These are phyloP conservation scores for Leucaena leucocephala DNA, from an alignment of 306 rosid genomes.

Conservation along the genomic window DNA sequence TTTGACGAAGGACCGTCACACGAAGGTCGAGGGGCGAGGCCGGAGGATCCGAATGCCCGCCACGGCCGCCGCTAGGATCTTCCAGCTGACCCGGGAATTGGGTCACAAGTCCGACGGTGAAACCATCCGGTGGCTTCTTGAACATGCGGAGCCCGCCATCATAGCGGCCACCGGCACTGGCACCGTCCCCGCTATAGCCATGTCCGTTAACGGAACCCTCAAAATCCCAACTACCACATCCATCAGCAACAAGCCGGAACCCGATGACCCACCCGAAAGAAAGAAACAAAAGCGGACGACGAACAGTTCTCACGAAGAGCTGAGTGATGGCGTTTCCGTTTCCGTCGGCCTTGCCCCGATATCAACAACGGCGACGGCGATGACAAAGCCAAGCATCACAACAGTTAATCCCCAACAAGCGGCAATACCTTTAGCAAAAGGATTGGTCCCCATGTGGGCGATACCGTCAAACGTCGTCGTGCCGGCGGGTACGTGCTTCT, in stretches of 20 bases:
- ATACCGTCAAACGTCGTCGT: conserved; percentile 30
- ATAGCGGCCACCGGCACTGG: conserved; percentile 88
- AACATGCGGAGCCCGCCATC: conserved; percentile 79
- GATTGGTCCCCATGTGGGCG: conserved; percentile 60
- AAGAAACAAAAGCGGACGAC: conserved; percentile 62
- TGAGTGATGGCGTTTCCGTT: conserved; percentile 58
- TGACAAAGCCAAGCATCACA: background rate
- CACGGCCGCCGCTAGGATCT: conserved; percentile 81
- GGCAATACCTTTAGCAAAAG: conserved; percentile 35
- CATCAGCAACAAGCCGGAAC: conserved; percentile 31
- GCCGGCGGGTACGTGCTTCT: conserved; percentile 43
- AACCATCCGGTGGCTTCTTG: conserved; percentile 74
- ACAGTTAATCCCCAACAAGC: conserved; percentile 38
- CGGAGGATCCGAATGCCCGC: conserved; percentile 93
- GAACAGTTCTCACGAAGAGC: conserved; percentile 52
- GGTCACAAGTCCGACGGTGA: conserved; percentile 51
- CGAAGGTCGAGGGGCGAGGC: conserved; percentile 86
- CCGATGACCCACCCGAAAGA: conserved; percentile 46
- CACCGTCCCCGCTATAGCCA: conserved; percentile 77
- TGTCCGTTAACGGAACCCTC: conserved; percentile 77
- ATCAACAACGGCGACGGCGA: conserved; percentile 18
- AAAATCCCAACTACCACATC: conserved; percentile 62
- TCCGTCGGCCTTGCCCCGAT: conserved; percentile 49
- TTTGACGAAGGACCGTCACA: conserved; percentile 80
- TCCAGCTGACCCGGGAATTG: conserved; percentile 77